These are phyloP conservation scores for Rhodamnia rubescens DNA, from an alignment of 345 rosid genomes.

Conservation along the genomic window DNA sequence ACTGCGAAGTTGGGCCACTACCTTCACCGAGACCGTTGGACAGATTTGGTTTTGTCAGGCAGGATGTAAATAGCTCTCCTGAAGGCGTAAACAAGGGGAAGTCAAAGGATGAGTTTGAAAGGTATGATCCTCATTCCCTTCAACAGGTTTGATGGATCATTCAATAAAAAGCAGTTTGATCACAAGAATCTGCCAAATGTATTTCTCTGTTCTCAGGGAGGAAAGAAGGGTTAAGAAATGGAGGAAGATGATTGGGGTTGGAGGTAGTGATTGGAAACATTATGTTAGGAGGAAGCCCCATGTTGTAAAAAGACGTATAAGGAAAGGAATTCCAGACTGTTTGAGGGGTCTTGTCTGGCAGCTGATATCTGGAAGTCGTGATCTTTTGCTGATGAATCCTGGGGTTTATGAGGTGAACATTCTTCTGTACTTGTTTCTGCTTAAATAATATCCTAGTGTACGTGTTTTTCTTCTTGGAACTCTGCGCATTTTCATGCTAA, in stretches of 20 bases:
- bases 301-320: conserved; percentile 74
- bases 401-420: conserved; percentile 73
- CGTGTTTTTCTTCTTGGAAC: neutral
- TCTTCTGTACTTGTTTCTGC: neutral
- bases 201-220: conserved; percentile 38
- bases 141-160: neutral
- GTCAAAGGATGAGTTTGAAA: conserved; percentile 34
- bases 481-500: neutral
- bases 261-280: conserved; percentile 97
- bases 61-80: conserved; percentile 38
- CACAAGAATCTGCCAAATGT: neutral
- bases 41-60: conserved; percentile 72
- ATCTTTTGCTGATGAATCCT: conserved; percentile 90
- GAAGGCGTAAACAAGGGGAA: conserved; percentile 40
- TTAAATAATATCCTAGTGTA: neutral
- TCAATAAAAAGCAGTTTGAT: neutral
- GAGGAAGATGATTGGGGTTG: conserved; percentile 97
- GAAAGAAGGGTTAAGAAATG: conserved; percentile 81
- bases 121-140: conserved; percentile 22
- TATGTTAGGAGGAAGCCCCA: conserved; percentile 77
- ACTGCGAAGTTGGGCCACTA: conserved; percentile 50
- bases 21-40: conserved; percentile 57
- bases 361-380: conserved; percentile 86
- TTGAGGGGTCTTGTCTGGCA: conserved; percentile 99
- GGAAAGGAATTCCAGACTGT: conserved; percentile 96